Conservation (phyloP, 768 basidiomycete genomes). For the Russula virescens region DNA sequence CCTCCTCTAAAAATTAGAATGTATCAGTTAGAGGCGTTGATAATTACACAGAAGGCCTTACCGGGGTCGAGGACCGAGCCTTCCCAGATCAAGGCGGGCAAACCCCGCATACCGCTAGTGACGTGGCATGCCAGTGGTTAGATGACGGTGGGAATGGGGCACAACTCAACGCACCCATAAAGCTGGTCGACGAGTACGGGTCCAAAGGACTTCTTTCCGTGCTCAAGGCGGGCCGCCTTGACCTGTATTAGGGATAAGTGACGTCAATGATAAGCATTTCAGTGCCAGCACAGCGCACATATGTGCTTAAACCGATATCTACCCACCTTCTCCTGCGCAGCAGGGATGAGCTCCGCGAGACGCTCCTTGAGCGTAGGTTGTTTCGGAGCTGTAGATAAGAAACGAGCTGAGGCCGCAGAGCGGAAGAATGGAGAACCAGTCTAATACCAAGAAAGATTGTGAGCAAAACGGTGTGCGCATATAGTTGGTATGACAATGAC, state of each 20-base stretch:
- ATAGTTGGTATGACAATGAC: constrained; percentile 24
- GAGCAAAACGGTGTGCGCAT: constrained; percentile 20
- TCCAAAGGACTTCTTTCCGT: constrained; percentile 92
- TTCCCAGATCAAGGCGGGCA: constrained; percentile 96
- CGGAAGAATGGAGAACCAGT: constrained; percentile 46
- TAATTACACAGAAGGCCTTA: constrained; percentile 31
- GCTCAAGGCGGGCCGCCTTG: constrained; percentile 73
- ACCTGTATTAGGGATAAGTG: constrained; percentile 43
- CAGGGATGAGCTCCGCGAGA: constrained; percentile 88
- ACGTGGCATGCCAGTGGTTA: constrained; percentile 14
- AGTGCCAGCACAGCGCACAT: neutral
- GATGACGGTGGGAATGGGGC: neutral
- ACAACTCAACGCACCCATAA: constrained; percentile 55
- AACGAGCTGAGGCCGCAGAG: constrained; percentile 49
- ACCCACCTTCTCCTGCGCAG: constrained; percentile 67
- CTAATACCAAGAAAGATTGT: constrained; percentile 9
- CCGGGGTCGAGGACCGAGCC: constrained; percentile 95
- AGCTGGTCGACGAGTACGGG: constrained; percentile 88
- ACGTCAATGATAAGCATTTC: constrained; percentile 8
- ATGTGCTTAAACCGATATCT: neutral
- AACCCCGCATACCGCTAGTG: constrained; percentile 75
- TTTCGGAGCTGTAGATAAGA: constrained; percentile 61
- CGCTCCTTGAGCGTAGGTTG: constrained; percentile 84
- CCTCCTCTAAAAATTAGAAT: constrained; percentile 59
- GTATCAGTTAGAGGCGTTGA: constrained; percentile 15